These are phyloP conservation scores for Amylostereum areolatum DNA, from an alignment of 1,284 basidiomycete species.

Conservation along the genomic window DNA sequence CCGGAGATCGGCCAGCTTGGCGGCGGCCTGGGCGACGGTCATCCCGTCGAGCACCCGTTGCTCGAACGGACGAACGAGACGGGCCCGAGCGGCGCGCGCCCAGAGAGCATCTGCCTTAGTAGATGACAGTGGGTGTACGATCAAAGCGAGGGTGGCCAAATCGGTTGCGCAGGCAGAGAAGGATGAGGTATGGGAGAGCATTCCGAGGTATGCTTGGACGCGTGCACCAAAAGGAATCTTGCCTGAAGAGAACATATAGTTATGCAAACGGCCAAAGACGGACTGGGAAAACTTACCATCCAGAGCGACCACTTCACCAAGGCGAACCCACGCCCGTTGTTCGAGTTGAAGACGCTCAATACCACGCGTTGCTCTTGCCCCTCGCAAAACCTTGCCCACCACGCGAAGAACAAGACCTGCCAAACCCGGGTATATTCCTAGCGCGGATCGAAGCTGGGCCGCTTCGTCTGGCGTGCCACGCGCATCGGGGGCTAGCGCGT, in stretches of 20 bases:
- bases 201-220: conserved; percentile 44
- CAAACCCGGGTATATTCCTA: conserved; percentile 35
- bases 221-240: conserved; percentile 35
- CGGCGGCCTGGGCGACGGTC: conserved; percentile 41
- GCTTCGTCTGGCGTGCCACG: conserved; percentile 35
- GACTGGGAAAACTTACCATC: conserved; percentile 23
- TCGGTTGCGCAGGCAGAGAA: conserved; percentile 37
- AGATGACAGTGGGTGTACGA: conserved; percentile 36
- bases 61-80: conserved; percentile 40
- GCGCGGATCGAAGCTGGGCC: conserved; percentile 28
- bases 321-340: conserved; percentile 45
- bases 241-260: conserved; percentile 11
- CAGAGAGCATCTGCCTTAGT: conserved; percentile 30
- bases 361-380: conserved; percentile 18
- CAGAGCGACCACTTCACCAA: conserved; percentile 47
- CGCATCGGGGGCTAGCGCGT: conserved; percentile 24
- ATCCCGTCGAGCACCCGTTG: conserved; percentile 47
- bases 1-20: conserved; percentile 27
- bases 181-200: conserved; percentile 36
- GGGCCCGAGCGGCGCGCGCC: conserved; percentile 21
- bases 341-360: conserved; percentile 39
- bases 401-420: conserved; percentile 31
- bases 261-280: not conserved
- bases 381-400: conserved; percentile 20
- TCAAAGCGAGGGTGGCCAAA: conserved; percentile 52